phyloP scores from a whole-genome alignment of 2,329 filamentous ascomycete species.

The Cordyceps pruinosa region DNA sequence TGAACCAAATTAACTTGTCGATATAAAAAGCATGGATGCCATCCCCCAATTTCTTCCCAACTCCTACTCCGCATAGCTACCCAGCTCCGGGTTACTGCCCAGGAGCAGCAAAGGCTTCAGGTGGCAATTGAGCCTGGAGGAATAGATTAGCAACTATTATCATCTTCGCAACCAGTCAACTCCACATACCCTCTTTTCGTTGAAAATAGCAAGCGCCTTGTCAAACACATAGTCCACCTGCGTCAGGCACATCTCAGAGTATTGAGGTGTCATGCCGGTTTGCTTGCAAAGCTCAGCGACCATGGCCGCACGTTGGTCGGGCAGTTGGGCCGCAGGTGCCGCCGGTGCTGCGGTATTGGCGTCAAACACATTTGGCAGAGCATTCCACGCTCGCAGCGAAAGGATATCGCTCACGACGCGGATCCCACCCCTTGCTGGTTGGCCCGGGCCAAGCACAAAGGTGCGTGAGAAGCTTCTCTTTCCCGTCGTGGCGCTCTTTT shows the following conservation, averaged over 20 bases:
- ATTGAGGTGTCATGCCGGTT: slow-evolving; percentile 74
- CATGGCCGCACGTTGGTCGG: slow-evolving; percentile 57
- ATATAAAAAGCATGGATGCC: background rate
- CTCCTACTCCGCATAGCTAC: background rate
- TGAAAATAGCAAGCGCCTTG: slow-evolving; percentile 67
- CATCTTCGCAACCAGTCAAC: background rate
- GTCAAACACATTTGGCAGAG: slow-evolving; percentile 39
- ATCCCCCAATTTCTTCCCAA: background rate
- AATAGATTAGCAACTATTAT: slow-evolving; percentile 12
- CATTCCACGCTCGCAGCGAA: slow-evolving; percentile 58
- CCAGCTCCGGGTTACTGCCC: slow-evolving; percentile 10
- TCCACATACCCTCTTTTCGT: slow-evolving; percentile 60
- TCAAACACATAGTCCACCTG: slow-evolving; percentile 76
- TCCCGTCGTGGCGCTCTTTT: slow-evolving; percentile 46
- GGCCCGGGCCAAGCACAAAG: slow-evolving; percentile 71
- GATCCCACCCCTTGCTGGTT: slow-evolving; percentile 54
- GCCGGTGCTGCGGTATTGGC: slow-evolving; percentile 21
- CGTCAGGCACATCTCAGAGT: slow-evolving; percentile 72
- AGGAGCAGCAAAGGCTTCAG: slow-evolving; percentile 37
- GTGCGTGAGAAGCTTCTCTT: slow-evolving; percentile 76
- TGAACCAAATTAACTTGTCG: slow-evolving; percentile 1
- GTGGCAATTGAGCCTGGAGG: slow-evolving; percentile 38
- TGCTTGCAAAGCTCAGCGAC: slow-evolving; percentile 67
- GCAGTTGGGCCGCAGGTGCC: slow-evolving; percentile 21
- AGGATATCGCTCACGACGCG: slow-evolving; percentile 77